phyloP scores from a whole-genome alignment of 2,329 filamentous ascomycete genomes.

The Aspergillus pseudoviridinutans region DNA sequence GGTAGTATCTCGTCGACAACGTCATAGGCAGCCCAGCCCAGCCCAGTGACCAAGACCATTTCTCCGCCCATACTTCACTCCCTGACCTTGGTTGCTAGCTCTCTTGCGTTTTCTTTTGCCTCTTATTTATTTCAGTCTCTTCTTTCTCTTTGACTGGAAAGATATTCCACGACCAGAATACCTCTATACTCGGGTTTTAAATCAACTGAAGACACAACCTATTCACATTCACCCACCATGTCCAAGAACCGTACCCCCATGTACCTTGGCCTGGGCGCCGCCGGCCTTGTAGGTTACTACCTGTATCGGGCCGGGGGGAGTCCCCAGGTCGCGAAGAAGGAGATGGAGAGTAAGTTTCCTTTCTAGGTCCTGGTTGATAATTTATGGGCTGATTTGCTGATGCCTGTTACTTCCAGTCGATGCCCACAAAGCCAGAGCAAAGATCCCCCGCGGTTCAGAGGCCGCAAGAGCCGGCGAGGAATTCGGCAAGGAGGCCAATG shows the following conservation, averaged over 20 bases:
- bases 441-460: constrained; percentile 61
- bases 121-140: background rate
- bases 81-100: background rate
- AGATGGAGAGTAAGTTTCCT: constrained; percentile 68
- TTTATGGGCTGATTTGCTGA: background rate
- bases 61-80: background rate
- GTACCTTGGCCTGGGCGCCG: constrained; percentile 54
- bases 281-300: constrained; percentile 77
- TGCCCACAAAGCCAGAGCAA: constrained; percentile 63
- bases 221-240: constrained; percentile 21
- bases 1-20: constrained; percentile 3
- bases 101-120: background rate
- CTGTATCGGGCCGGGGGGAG: constrained; percentile 81
- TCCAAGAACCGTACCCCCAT: constrained; percentile 34
- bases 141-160: background rate
- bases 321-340: constrained; percentile 77
- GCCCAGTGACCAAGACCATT: background rate
- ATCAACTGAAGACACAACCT: constrained; percentile 1
- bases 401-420: constrained; percentile 57
- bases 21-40: constrained; percentile 13
- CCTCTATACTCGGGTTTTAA: background rate
- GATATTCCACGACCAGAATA: background rate
- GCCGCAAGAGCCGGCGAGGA: constrained; percentile 63
- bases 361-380: background rate
- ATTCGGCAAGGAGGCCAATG: constrained; percentile 58